phyloP scores from a whole-genome alignment of 352 stramenopile species.

The Blastocystis sp. region DNA sequence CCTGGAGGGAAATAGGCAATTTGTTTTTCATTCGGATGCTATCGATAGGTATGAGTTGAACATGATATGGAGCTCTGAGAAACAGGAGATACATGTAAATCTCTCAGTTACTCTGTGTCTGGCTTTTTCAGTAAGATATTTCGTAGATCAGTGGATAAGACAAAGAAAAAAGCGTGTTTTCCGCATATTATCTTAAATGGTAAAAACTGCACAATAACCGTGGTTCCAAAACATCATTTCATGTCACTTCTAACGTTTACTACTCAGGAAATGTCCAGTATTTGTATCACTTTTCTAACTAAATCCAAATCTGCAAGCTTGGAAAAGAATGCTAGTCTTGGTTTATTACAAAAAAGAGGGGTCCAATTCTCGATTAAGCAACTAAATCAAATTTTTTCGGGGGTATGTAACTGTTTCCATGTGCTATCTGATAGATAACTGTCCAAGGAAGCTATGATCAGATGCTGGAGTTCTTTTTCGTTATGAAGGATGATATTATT shows the following conservation, averaged over 20 bases:
- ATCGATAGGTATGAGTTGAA: too few species aligned
- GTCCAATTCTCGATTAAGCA: not conserved
- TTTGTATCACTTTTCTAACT: constrained; percentile 19
- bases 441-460: not conserved
- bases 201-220: too few species aligned
- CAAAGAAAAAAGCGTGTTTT: too few species aligned
- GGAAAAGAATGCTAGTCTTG: not conserved
- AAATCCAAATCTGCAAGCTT: not conserved
- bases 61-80: too few species aligned
- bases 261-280: not conserved
- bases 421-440: constrained; percentile 5
- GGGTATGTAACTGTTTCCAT: not conserved
- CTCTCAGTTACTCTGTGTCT: too few species aligned
- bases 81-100: too few species aligned
- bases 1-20: not conserved
- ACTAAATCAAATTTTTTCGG: not conserved
- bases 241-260: too few species aligned
- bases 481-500: constrained; percentile 48
- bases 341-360: not conserved
- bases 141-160: too few species aligned
- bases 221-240: too few species aligned
- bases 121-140: too few species aligned
- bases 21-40: too few species aligned
- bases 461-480: constrained; percentile 37
- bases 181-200: too few species aligned